A percentile compares a stretch with the other conserved stretches of the same genome.
Evolutionary conservation across 352 stramenopile species (phyloP).

Genomic region (Phytopythium montanum): DNA sequence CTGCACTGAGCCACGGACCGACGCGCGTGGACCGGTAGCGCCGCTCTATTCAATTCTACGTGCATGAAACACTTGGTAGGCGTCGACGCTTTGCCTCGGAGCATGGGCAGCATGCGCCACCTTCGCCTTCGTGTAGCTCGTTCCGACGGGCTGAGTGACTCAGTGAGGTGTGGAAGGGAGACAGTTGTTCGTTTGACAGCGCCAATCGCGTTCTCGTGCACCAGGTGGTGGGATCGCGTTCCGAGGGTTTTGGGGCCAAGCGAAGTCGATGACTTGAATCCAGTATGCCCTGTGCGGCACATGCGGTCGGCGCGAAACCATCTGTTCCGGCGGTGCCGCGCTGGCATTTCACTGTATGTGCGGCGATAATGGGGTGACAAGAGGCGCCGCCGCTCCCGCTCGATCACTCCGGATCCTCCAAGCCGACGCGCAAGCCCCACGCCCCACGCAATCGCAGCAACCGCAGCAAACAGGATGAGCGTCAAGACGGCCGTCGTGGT

Average conservation of each 20-base stretch:
- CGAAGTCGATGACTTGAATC: background rate
- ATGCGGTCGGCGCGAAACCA: conserved; percentile 3
- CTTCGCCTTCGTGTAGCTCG: background rate
- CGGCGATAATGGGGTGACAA: background rate
- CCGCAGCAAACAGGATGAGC: background rate
- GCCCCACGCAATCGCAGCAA: background rate
- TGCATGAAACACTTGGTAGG: too few species aligned
- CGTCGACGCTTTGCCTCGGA: too few species aligned
- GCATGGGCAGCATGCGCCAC: too few species aligned
- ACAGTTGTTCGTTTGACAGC: background rate
- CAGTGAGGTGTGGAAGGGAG: background rate
- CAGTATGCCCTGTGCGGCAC: background rate
- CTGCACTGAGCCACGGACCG: conserved; percentile 27
- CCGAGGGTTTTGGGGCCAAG: background rate
- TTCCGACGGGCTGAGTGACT: background rate
- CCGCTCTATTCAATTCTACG: background rate
- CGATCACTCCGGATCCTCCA: background rate
- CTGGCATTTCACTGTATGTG: background rate
- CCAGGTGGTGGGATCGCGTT: background rate
- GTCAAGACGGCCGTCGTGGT: background rate
- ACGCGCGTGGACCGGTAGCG: too few species aligned
- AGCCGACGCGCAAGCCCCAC: background rate
- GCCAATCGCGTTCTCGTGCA: background rate
- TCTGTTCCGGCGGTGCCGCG: background rate
- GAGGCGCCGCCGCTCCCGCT: background rate